Base-by-base conservation (phyloP, 2,329 filamentous ascomycete species). In the Beauveria sp. region DNA sequence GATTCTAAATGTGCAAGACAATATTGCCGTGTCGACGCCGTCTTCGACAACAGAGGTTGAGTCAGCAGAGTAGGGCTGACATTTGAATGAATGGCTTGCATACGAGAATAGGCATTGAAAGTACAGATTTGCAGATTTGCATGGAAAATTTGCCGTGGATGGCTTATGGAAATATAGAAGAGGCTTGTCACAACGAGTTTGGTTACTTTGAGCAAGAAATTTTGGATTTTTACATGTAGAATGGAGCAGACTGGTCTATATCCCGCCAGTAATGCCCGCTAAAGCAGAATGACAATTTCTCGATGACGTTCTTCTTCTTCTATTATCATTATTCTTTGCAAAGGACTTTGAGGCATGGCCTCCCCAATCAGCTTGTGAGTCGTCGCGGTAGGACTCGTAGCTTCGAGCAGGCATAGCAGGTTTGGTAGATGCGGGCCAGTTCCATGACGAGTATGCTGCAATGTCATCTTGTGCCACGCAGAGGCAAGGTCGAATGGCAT, bases 1-100 rank as follows among this genome's bases (percentile, higher is more conserved):
- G 20, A 63, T 78, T 24, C 66, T 78, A 38, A 69, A 70, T 20
- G 42, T 51, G 48, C 46, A 52, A 12, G 42, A 50, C 26, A 53
- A 53, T 49, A 42, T 28, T n/a, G 46, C 38, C 24, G 20, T 48
- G 38, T 63, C 62, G 28, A 58, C 49, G 22, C 55, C 22, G 14
- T 63, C 61, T 3, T 63, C 62, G 26, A 57, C 46, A 14, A 63
- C 62, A 14, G 57, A 63, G 18, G 62, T 63, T n/a, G 62, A 63
- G 52, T 40, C 52, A 16, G n/a, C 26, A 43, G 58, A 26, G 16
- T 53, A 43, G n/a, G n/a, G 14, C 34, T 38, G n/a, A 38, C 50
- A 26, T 40, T 20, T 43, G 52, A 28, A 9, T 22, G 7, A 20
- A 31, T 3, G 31, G 10, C 12, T 24, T 20, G 16, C 7, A 38